These are phyloP conservation scores for Phylloporus rhodoxanthus DNA, from an alignment of 768 basidiomycete genomes.

Conservation along the genomic window DNA sequence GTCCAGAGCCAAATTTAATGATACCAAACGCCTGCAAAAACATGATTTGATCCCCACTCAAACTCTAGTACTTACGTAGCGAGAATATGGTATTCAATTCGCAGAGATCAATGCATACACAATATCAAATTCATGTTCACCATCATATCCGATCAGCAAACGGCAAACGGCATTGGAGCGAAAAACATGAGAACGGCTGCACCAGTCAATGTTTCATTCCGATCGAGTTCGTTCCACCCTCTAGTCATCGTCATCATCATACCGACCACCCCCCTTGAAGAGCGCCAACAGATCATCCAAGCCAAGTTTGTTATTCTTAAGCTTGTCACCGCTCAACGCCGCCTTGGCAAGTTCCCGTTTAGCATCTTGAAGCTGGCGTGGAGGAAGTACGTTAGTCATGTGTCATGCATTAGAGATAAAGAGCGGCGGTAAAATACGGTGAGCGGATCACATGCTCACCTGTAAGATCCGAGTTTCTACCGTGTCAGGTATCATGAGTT, in stretches of 20 bases:
- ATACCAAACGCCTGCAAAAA: not conserved
- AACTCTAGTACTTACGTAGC: no score
- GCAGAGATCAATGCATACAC: no score
- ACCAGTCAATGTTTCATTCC: not conserved
- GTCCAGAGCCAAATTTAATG: no score
- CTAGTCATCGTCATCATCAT: slow-evolving; percentile 48
- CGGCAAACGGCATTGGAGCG: no score
- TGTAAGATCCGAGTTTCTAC: slow-evolving; percentile 83
- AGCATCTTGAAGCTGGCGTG: slow-evolving; percentile 72
- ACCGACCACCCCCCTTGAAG: slow-evolving; percentile 54
- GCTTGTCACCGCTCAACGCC: slow-evolving; percentile 81
- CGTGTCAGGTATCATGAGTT: slow-evolving; percentile 79
- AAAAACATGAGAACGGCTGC: not conserved
- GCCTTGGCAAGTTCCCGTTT: slow-evolving; percentile 82
- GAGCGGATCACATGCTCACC: slow-evolving; percentile 32
- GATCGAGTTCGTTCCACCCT: not conserved
- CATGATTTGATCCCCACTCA: no score
- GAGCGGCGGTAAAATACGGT: not conserved
- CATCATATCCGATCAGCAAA: no score
- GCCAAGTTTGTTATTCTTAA: slow-evolving; percentile 78
- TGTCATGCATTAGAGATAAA: not conserved
- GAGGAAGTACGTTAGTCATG: slow-evolving; percentile 1
- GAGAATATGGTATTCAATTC: no score
- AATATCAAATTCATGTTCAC: no score
- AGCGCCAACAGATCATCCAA: slow-evolving; percentile 82